Evolutionary conservation across 1,284 basidiomycete genomes (phyloP).

Genomic region (Stereum hirsutum): DNA sequence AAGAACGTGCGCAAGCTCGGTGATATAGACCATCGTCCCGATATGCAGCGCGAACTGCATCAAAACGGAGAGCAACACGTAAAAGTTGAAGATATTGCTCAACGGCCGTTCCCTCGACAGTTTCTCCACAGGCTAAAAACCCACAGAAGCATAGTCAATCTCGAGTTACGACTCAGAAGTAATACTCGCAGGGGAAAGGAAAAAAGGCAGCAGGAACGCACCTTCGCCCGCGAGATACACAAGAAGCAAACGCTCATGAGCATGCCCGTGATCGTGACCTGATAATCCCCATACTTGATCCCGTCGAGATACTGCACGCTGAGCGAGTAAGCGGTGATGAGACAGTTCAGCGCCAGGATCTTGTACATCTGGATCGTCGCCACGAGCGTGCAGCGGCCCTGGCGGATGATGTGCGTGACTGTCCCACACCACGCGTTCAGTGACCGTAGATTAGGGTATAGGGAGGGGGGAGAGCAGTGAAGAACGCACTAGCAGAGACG

Average conservation of each 20-base stretch:
- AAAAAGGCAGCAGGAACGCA: no score
- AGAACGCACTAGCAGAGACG: conserved; percentile 76
- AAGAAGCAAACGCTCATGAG: conserved; percentile 96
- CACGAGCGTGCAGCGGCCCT: conserved; percentile 93
- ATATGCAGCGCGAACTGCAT: conserved; percentile 92
- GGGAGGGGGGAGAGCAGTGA: conserved; percentile 1
- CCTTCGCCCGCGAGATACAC: conserved; percentile 95
- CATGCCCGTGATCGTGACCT: conserved; percentile 89
- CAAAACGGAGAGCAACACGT: conserved; percentile 85
- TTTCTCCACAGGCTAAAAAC: conserved; percentile 76
- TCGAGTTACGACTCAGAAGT: background rate
- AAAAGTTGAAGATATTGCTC: conserved; percentile 93
- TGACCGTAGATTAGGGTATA: conserved; percentile 9
- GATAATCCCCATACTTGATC: conserved; percentile 97
- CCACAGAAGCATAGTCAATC: conserved; percentile 3
- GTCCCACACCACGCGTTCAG: background rate
- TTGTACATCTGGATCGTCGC: conserved; percentile 99
- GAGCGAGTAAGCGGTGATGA: conserved; percentile 93
- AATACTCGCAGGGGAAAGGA: no score
- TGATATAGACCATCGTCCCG: conserved; percentile 83
- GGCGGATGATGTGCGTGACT: conserved; percentile 94
- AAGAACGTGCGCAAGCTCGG: conserved; percentile 64
- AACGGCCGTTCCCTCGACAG: conserved; percentile 85
- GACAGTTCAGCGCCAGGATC: conserved; percentile 90
- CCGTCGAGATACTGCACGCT: conserved; percentile 95